Conservation (phyloP, 345 rosid genomes). For the Euclidium syriacum region DNA sequence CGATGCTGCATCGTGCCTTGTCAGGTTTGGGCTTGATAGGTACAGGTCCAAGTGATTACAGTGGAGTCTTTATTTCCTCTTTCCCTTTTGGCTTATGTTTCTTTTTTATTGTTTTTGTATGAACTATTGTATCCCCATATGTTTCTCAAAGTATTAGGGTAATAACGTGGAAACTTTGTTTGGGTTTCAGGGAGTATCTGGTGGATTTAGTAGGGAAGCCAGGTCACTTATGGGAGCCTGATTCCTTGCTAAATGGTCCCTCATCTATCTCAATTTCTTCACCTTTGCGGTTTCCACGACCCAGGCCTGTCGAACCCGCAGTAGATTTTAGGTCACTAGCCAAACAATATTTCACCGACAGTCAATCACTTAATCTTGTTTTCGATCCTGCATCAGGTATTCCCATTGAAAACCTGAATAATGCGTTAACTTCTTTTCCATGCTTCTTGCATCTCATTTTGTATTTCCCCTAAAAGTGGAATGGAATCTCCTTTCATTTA, state of each 20-base stretch:
- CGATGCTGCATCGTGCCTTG: slow-evolving; percentile 96
- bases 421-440: neutral
- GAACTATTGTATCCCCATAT: neutral
- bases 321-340: slow-evolving; percentile 83
- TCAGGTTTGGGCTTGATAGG: slow-evolving; percentile 94
- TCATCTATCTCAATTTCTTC: slow-evolving; percentile 88
- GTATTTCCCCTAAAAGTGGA: neutral
- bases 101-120: slow-evolving; percentile 10
- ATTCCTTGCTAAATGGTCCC: slow-evolving; percentile 96
- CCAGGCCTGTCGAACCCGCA: slow-evolving; percentile 56
- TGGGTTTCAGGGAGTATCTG: slow-evolving; percentile 81
- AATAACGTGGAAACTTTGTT: slow-evolving; percentile 15
- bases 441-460: neutral
- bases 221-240: slow-evolving; percentile 84
- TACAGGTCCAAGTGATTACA: slow-evolving; percentile 24
- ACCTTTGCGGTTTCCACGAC: slow-evolving; percentile 90
- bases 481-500: neutral
- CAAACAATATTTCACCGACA: slow-evolving; percentile 80
- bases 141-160: slow-evolving; percentile 13
- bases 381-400: slow-evolving; percentile 79
- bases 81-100: neutral
- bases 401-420: neutral
- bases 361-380: slow-evolving; percentile 69
- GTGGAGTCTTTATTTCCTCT: neutral
- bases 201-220: slow-evolving; percentile 92